phyloP scores from a whole-genome alignment of 129 eudicot genomes.

The Flaveria brownii region DNA sequence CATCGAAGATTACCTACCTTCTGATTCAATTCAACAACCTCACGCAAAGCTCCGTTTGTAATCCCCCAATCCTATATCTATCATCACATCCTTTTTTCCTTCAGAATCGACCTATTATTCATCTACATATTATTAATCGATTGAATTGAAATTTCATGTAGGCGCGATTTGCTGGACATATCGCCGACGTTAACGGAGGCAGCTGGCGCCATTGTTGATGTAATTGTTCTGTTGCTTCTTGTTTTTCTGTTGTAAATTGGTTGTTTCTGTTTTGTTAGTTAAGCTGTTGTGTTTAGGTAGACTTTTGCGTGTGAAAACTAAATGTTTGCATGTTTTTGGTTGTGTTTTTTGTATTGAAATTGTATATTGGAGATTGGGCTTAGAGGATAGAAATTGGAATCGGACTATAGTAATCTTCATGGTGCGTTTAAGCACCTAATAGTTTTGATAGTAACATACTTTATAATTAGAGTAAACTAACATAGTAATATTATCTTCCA shows the following conservation, averaged over 20 bases:
- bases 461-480: background rate
- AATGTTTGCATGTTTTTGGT: too few relatives aligned
- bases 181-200: constrained; percentile 84
- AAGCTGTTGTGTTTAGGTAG: background rate
- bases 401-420: too few relatives aligned
- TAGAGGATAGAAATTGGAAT: too few relatives aligned
- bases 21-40: constrained; percentile 74
- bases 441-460: too few relatives aligned
- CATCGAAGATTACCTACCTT: constrained; percentile 68
- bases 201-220: constrained; percentile 92
- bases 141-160: constrained; percentile 14
- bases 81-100: background rate
- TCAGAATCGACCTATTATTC: background rate
- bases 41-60: constrained; percentile 68
- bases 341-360: too few relatives aligned
- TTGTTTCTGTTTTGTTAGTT: background rate
- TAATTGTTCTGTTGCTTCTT: constrained; percentile 20
- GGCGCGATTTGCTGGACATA: constrained; percentile 83
- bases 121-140: background rate
- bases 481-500: background rate
- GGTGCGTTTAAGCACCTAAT: too few relatives aligned
- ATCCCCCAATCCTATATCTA: background rate
- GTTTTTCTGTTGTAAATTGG: background rate
- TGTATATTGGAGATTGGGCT: too few relatives aligned
- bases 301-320: background rate